Conservation (phyloP, 1,284 basidiomycete species). For the Phlebopus sp. region DNA sequence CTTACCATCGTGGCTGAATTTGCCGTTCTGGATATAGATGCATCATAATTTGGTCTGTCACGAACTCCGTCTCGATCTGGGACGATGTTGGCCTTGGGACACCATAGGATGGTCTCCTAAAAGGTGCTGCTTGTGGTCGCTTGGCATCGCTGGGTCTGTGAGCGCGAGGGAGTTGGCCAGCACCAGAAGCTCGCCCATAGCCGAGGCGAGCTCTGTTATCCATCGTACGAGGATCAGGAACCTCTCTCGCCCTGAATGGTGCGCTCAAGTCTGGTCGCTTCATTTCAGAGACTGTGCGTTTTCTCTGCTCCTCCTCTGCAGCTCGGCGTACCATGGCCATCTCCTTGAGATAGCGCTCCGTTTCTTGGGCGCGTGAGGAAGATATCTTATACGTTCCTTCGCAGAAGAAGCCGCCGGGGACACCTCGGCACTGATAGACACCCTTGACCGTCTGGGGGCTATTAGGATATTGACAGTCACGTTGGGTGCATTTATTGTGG, state of each 20-base stretch:
- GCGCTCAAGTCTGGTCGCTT: conserved; percentile 21
- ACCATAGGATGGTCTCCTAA: conserved; percentile 14
- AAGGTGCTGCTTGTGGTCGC: conserved; percentile 15
- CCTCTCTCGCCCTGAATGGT: conserved; percentile 19
- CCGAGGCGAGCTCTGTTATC: conserved; percentile 6
- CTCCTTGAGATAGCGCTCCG: conserved; percentile 31
- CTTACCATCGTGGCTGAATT: conserved; percentile 33
- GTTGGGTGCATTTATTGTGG: conserved; percentile 38
- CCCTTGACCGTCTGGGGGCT: conserved; percentile 37
- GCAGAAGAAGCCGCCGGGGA: conserved; percentile 33
- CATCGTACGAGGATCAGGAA: conserved; percentile 1
- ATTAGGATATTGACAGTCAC: conserved; percentile 34
- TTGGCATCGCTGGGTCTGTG: conserved; percentile 20
- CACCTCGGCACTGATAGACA: conserved; percentile 33
- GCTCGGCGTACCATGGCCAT: conserved; percentile 19
- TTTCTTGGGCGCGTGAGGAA: conserved; percentile 32
- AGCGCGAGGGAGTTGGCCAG: conserved; percentile 1
- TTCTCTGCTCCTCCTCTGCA: conserved; percentile 30
- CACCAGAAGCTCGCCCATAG: conserved; percentile 9
- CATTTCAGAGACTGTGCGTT: conserved; percentile 26
- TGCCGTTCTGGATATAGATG: conserved; percentile 31
- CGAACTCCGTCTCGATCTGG: conserved; percentile 32
- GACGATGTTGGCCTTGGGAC: conserved; percentile 21
- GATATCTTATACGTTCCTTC: conserved; percentile 37
- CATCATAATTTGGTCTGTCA: conserved; percentile 34